Conservation (phyloP, 768 basidiomycete species). For the Macrolepiota albuminosa region DNA sequence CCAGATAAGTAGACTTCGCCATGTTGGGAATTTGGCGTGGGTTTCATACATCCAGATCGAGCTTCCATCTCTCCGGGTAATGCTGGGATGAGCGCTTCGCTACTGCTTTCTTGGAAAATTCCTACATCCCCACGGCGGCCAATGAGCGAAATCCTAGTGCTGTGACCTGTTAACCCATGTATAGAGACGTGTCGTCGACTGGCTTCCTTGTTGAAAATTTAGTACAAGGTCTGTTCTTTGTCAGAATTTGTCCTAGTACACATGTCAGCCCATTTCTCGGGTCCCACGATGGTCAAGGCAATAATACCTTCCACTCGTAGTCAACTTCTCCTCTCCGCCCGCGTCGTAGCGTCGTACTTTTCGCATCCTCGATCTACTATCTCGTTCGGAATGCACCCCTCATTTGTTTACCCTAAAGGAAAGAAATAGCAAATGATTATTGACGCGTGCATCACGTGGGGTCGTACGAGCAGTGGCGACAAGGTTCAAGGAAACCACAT, state of each 20-base stretch:
- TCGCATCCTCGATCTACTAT: neutral
- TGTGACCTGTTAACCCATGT: neutral
- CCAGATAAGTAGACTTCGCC: neutral
- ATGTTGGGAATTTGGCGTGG: neutral
- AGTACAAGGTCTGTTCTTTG: neutral
- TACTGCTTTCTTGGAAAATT: too few relatives aligned
- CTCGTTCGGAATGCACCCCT: neutral
- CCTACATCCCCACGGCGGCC: neutral
- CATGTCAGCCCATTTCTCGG: neutral
- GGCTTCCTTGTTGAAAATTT: neutral
- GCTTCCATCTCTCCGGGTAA: neutral
- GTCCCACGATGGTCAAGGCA: constrained; percentile 2
- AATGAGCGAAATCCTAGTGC: neutral
- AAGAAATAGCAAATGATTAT: neutral
- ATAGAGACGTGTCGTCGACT: neutral
- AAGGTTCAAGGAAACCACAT: constrained; percentile 1
- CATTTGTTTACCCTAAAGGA: neutral
- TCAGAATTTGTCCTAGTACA: neutral
- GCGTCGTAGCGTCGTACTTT: neutral
- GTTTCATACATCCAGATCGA: neutral
- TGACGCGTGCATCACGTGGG: neutral
- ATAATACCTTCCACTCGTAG: neutral
- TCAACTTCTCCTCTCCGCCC: neutral
- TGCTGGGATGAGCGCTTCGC: neutral
- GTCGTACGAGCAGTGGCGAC: neutral